Percentiles rank a stretch among this genome's conserved stretches.
Conservation (phyloP, 768 basidiomycete genomes). For the Mycena vitilis region DNA sequence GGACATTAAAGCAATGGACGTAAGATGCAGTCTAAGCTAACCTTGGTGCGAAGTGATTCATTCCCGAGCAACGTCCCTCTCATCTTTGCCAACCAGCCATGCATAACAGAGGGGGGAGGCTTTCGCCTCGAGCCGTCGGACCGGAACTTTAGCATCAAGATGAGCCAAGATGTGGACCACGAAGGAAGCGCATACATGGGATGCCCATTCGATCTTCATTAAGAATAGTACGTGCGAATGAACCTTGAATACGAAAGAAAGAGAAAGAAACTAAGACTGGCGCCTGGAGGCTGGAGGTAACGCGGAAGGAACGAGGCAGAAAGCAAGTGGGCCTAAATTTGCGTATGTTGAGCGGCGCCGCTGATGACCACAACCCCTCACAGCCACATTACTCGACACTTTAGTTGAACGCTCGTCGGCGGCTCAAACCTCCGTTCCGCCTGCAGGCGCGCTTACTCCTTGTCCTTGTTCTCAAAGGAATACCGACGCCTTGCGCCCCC, state of each 20-base stretch:
- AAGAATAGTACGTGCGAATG: conserved; percentile 26
- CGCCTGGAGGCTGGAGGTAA: conserved; percentile 2
- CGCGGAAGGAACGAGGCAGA: neutral
- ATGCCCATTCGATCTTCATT: conserved; percentile 69
- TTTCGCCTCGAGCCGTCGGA: conserved; percentile 30
- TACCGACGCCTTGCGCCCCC: conserved; percentile 1
- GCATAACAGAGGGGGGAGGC: conserved; percentile 61
- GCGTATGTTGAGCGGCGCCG: neutral
- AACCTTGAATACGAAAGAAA: conserved; percentile 16
- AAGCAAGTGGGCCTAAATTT: neutral
- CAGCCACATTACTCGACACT: neutral
- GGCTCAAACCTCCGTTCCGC: conserved; percentile 13
- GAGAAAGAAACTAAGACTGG: neutral
- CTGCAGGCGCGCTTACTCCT: neutral
- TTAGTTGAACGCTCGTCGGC: neutral
- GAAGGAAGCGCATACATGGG: conserved; percentile 47
- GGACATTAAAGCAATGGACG: conserved; percentile 21
- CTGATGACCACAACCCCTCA: too few relatives aligned
- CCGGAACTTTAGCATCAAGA: conserved; percentile 25
- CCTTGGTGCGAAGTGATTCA: conserved; percentile 65
- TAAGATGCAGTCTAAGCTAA: conserved; percentile 34
- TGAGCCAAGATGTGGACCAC: neutral
- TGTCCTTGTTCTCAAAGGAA: conserved; percentile 31
- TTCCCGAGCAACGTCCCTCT: conserved; percentile 76
- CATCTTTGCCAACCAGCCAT: conserved; percentile 86